A percentile compares a stretch with the other conserved stretches of the same genome.
Evolutionary conservation across 768 basidiomycete species (phyloP).

Genomic region (Suillus spraguei): DNA sequence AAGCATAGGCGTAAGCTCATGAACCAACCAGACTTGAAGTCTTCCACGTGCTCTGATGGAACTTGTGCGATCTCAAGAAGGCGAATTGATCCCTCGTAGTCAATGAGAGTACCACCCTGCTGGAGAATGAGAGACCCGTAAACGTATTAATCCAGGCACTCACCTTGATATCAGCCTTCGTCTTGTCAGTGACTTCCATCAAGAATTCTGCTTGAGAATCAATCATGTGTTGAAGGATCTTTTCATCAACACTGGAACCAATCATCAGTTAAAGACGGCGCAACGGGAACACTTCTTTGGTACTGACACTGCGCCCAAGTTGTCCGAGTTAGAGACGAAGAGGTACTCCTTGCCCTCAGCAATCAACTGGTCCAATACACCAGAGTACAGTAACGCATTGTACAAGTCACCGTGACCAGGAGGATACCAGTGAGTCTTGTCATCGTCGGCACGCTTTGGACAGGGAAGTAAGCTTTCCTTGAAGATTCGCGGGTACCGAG

Average conservation of each 20-base stretch:
- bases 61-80: slow-evolving; percentile 81
- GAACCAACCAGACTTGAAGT: slow-evolving; percentile 58
- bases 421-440: slow-evolving; percentile 77
- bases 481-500: slow-evolving; percentile 72
- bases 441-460: slow-evolving; percentile 55
- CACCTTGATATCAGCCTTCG: slow-evolving; percentile 75
- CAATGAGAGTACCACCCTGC: slow-evolving; percentile 65
- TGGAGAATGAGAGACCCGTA: not conserved
- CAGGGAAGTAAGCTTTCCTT: slow-evolving; percentile 68
- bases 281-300: not conserved
- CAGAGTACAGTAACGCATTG: slow-evolving; percentile 70
- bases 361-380: slow-evolving; percentile 72
- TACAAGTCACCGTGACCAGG: slow-evolving; percentile 79
- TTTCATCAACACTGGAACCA: slow-evolving; percentile 59
- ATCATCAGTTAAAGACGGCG: slow-evolving; percentile 9
- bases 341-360: slow-evolving; percentile 77
- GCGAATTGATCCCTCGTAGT: slow-evolving; percentile 66
- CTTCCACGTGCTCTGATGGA: slow-evolving; percentile 69
- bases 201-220: slow-evolving; percentile 65
- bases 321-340: slow-evolving; percentile 79
- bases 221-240: slow-evolving; percentile 68
- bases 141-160: not conserved
- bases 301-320: slow-evolving; percentile 65
- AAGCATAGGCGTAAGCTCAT: not conserved
- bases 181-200: slow-evolving; percentile 83